Evolutionary conservation across 2,329 filamentous ascomycete genomes (phyloP).

Genomic region (Trichoderma oligosporum): DNA sequence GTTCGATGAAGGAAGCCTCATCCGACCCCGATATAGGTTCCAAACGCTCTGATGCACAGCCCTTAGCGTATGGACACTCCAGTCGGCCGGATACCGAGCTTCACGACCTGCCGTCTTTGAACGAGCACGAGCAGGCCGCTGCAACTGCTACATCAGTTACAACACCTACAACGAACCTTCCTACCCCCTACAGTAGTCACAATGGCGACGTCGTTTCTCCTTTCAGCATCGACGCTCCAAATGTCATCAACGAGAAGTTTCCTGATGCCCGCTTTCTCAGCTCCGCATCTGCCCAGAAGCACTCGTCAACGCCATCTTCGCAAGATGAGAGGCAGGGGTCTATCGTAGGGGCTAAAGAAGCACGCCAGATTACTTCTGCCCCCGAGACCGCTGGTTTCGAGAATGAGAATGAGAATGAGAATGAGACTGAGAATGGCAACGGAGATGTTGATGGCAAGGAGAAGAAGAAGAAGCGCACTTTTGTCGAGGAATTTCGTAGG

Average conservation of each 20-base stretch:
- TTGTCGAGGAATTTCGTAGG: conserved; percentile 49
- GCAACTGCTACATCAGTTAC: conserved; percentile 23
- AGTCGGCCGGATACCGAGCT: conserved; percentile 34
- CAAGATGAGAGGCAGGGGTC: conserved; percentile 53
- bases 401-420: conserved; percentile 31
- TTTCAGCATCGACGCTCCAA: conserved; percentile 14
- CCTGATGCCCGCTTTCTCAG: conserved; percentile 26
- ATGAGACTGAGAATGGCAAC: conserved; percentile 20
- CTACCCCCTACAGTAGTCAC: conserved; percentile 28
- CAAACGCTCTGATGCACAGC: conserved; percentile 53
- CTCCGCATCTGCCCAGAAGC: conserved; percentile 5
- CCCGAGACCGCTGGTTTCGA: conserved; percentile 30
- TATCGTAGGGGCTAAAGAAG: conserved; percentile 45
- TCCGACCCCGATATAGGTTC: conserved; percentile 54
- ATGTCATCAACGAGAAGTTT: conserved; percentile 22
- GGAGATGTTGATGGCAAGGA: too few species aligned
- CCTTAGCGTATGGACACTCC: conserved; percentile 52
- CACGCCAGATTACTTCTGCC: conserved; percentile 18
- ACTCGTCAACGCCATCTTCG: conserved; percentile 42
- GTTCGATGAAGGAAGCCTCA: conserved; percentile 61
- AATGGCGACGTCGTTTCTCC: conserved; percentile 17
- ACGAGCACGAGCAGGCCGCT: conserved; percentile 8
- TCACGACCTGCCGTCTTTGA: conserved; percentile 13
- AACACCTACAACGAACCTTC: conserved; percentile 23
- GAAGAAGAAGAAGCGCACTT: conserved; percentile 40